Evolutionary conservation across 2,329 filamentous ascomycete species (phyloP).

Genomic region (Microcyclospora tardicrescens): DNA sequence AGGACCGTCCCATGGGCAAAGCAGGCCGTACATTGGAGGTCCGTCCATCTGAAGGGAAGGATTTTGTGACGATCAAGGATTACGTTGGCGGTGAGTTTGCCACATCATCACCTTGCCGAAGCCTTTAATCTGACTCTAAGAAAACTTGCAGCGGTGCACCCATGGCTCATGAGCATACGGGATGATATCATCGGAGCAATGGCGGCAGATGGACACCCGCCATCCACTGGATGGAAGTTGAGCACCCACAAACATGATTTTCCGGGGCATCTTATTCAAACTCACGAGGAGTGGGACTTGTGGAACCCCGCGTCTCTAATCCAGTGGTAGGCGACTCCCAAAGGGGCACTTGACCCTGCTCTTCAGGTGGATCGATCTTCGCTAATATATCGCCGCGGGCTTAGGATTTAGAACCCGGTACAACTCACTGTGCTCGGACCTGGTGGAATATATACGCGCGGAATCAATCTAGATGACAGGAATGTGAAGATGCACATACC

Average conservation of each 20-base stretch:
- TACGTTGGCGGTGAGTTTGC: constrained; percentile 3
- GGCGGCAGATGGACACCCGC: constrained; percentile 1
- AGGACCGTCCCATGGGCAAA: constrained; percentile 4
- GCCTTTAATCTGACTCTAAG: constrained; percentile 1
- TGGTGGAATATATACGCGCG: too few relatives aligned
- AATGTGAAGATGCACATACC: too few relatives aligned
- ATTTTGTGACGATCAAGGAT: constrained; percentile 4
- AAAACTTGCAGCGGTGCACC: constrained; percentile 2
- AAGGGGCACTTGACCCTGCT: too few relatives aligned
- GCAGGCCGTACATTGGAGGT: constrained; percentile 3
- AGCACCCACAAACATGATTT: not conserved
- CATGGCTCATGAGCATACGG: constrained; percentile 2
- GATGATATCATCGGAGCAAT: constrained; percentile 2
- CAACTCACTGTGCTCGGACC: too few relatives aligned
- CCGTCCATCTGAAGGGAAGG: constrained; percentile 2
- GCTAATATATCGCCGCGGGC: too few relatives aligned
- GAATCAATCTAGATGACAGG: too few relatives aligned
- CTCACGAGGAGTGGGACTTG: not conserved
- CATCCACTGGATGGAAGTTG: constrained; percentile 1
- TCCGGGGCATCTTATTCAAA: not conserved
- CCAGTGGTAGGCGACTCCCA: too few relatives aligned
- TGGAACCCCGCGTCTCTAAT: too few relatives aligned
- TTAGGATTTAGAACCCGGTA: too few relatives aligned
- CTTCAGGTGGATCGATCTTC: too few relatives aligned
- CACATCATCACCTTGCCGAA: not conserved